A percentile compares a stretch with the other conserved stretches of the same genome.
phyloP scores from a whole-genome alignment of 1,139 yeast genomes.

The Meyerozyma sp. region DNA sequence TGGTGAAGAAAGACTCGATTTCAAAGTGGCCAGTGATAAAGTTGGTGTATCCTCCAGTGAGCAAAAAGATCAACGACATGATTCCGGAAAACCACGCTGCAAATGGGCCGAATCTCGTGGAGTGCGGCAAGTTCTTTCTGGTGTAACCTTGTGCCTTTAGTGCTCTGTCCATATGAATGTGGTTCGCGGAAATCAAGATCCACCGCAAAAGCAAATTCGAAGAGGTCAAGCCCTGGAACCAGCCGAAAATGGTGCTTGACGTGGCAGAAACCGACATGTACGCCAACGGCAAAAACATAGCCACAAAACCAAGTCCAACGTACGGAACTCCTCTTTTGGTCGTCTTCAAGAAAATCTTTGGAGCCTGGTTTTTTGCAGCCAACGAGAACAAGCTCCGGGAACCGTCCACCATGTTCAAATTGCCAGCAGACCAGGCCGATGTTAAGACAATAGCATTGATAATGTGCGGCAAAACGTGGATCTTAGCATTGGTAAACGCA shows the following conservation, averaged over 20 bases:
- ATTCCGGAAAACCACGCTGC: slow-evolving; percentile 36
- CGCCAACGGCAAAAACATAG: slow-evolving; percentile 21
- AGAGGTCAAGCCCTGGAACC: slow-evolving; percentile 24
- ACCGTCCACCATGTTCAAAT: slow-evolving; percentile 34
- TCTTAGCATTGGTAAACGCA: slow-evolving; percentile 46
- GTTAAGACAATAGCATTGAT: slow-evolving; percentile 47
- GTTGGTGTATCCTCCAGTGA: slow-evolving; percentile 36
- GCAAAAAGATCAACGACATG: slow-evolving; percentile 23
- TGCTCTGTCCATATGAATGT: slow-evolving; percentile 28
- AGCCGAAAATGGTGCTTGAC: slow-evolving; percentile 21
- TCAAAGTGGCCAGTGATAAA: slow-evolving; percentile 33
- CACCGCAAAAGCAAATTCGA: slow-evolving; percentile 19
- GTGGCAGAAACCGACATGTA: slow-evolving; percentile 18
- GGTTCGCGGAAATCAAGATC: slow-evolving; percentile 25
- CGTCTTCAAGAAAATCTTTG: slow-evolving; percentile 35
- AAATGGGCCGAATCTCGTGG: slow-evolving; percentile 17
- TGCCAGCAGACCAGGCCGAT: slow-evolving; percentile 51
- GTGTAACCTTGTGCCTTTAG: slow-evolving; percentile 32
- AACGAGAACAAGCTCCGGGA: slow-evolving; percentile 42
- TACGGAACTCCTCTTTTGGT: slow-evolving; percentile 42
- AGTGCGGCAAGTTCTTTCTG: slow-evolving; percentile 32
- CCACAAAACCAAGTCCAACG: slow-evolving; percentile 25
- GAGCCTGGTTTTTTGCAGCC: slow-evolving; percentile 46
- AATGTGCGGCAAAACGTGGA: slow-evolving; percentile 43
- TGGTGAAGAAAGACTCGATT: slow-evolving; percentile 28